Evolutionary conservation across 129 eudicot species (phyloP), one percentile per base, ranked within the genome.

Genomic region (Apium graveolens): DNA sequence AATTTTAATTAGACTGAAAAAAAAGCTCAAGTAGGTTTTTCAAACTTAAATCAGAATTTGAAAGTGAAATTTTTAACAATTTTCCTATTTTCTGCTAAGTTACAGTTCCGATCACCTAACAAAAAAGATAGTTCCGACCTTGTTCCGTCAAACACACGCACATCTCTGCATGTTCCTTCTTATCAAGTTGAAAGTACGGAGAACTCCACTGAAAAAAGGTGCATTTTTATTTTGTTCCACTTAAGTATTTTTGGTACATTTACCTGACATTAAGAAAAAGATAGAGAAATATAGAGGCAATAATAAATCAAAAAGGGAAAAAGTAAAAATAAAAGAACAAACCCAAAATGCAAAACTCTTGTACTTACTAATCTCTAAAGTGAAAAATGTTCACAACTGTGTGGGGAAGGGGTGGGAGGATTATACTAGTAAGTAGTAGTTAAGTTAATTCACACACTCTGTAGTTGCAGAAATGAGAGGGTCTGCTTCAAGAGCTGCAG

Each of bases 401-500:
- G 62, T 51, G 2, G 62, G 11, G 27, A 2, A 24, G 57, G 57
- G 57, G 7, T 5, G 57, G 81, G 44, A 3, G 70, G 39, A 51
- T 63, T 48, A 51, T 35, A 53, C 20, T 17, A 38, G 45, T 55
- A 11, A 76, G 57, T 62, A 76, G 57, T 62, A 14, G 24, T 46
- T 29, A 60, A 70, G 31, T 82, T 75, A 86, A 77, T 84, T 78
- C 80, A 82, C 82, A 82, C 81, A 78, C 68, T 85, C 69, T 81
- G 85, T 53, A 32, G 73, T 37, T 39, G 44, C 68, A 70, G 78
- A 57, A 20, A 87, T 78, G 42, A 90, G 97, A 78, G 91, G 91
- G 71, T 82, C 82, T 44, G 90, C 75, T 84, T 92, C 97, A 78
- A 81, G 62, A 78, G 84, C 63, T 20, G 75, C 43, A 57, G 78